Evolutionary conservation across 2,329 filamentous ascomycete species (phyloP).

Genomic region (Talaromyces sp.): DNA sequence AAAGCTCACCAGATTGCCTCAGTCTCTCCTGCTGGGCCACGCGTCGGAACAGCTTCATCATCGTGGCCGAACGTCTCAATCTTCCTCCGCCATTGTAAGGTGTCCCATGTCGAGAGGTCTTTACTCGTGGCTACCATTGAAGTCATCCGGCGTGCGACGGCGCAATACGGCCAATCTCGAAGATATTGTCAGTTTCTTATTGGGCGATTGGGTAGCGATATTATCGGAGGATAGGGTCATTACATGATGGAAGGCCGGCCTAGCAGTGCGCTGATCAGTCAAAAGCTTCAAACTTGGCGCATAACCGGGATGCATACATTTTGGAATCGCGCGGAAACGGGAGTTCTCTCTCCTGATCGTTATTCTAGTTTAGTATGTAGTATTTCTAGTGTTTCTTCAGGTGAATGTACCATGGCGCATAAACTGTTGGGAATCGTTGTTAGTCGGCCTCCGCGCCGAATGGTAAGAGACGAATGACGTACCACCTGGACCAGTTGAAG

Average conservation of each 20-base stretch:
- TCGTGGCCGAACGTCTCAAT: constrained; percentile 74
- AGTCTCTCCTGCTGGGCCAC: constrained; percentile 22
- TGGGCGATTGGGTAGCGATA: background rate
- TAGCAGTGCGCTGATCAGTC: constrained; percentile 28
- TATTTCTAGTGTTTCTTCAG: background rate
- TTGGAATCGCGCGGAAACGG: constrained; percentile 82
- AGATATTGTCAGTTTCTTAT: background rate
- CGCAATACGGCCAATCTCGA: constrained; percentile 84
- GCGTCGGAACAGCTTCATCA: constrained; percentile 58
- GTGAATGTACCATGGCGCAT: constrained; percentile 63
- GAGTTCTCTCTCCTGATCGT: constrained; percentile 66
- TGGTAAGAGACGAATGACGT: constrained; percentile 27
- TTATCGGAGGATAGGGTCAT: constrained; percentile 11
- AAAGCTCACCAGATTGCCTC: constrained; percentile 65
- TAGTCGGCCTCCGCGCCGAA: background rate
- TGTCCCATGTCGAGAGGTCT: constrained; percentile 55
- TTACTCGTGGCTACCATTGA: constrained; percentile 57
- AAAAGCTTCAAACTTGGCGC: background rate
- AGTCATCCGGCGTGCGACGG: constrained; percentile 67
- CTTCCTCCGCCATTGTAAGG: constrained; percentile 63
- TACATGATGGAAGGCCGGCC: constrained; percentile 52
- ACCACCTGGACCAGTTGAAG: constrained; percentile 86
- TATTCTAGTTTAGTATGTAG: background rate
- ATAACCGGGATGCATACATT: constrained; percentile 52
- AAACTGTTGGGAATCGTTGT: constrained; percentile 44